Percentiles rank a stretch among this genome's conserved stretches.
These are phyloP conservation scores for Trifolium subterraneum DNA, from an alignment of 306 rosid species.

Conservation along the genomic window DNA sequence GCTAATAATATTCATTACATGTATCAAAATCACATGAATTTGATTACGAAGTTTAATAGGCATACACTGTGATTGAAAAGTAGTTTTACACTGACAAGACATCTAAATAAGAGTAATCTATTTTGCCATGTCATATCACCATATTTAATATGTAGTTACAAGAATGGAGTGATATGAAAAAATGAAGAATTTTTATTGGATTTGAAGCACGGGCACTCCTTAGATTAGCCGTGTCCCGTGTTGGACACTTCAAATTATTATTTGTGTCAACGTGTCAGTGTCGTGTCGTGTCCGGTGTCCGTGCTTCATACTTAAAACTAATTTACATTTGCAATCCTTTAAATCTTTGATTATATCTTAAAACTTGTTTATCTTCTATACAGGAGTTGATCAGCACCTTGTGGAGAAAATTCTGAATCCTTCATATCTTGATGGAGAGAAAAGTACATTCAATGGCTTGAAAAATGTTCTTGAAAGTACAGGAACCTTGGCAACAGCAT, in stretches of 20 bases:
- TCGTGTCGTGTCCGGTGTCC: no score
- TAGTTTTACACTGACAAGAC: neutral
- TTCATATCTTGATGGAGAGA: slow-evolving; percentile 64
- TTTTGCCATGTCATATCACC: neutral
- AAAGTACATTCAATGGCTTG: slow-evolving; percentile 63
- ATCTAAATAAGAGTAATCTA: neutral
- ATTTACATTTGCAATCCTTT: neutral
- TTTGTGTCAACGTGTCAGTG: no score
- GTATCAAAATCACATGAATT: neutral
- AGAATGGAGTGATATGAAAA: neutral
- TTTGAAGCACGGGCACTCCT: no score
- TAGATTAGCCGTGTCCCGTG: no score
- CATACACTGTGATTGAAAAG: neutral
- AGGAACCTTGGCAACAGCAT: slow-evolving; percentile 67
- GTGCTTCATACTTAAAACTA: no score
- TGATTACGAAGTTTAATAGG: neutral
- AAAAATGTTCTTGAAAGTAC: slow-evolving; percentile 55
- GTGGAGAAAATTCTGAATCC: slow-evolving; percentile 79
- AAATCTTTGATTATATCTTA: slow-evolving; percentile 10
- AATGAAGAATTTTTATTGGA: neutral
- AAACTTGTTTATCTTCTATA: slow-evolving; percentile 22
- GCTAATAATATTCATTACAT: neutral
- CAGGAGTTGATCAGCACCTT: slow-evolving; percentile 81
- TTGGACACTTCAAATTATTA: no score
- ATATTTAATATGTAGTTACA: neutral